Evolutionary conservation across 495 filamentous ascomycete genomes (phyloP), one percentile per base, ranked within the genome.

Genomic region (Neurospora sp.): DNA sequence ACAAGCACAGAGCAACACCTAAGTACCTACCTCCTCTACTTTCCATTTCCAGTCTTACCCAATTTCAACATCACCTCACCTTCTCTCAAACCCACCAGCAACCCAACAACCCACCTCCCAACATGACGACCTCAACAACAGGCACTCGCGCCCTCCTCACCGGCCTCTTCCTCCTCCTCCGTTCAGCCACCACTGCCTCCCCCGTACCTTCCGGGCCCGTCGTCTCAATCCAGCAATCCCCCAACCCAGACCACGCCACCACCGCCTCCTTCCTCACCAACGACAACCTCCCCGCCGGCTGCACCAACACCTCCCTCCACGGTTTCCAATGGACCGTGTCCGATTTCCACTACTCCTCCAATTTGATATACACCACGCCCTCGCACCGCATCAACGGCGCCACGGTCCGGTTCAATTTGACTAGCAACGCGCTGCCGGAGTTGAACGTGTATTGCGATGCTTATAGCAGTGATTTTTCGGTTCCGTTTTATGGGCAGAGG

Each of bases 391-490:
- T 74, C 69, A 61, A 22, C 72, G n/a, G 10, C 37, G 76, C 69
- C 40, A 69, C 8, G 38, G 61, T 76, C 7, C 0, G 41, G 38
- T 78, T 78, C 40, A 76, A 74, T 44, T 31, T 78, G 5, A 75
- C 35, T 59, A 78, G 76, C 73, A 31, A 66, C 22, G 76, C 74
- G 31, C 31, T 76, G 7, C 66, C 69, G 8, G 27, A 66, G 22
- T 6, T 66, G 7, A 66, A 66, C 0, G 53, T 66, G 27, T 35
- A 66, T 14, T 66, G 53, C 27, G 11, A 16, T 31, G 53, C 53
- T 12, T 66, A 37, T 1, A 66, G 53, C 27, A 16, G 1, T 14
- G 53, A 66, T 9, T 66, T 16, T 14, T 8, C 27, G 53, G 27
- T 9, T 37, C 27, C 53, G 27, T 66, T 66, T 18, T 66, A 66